A percentile compares a stretch with the other conserved stretches of the same genome.
Conservation (phyloP, 2,329 filamentous ascomycete species). For the Fusarium sp. region DNA sequence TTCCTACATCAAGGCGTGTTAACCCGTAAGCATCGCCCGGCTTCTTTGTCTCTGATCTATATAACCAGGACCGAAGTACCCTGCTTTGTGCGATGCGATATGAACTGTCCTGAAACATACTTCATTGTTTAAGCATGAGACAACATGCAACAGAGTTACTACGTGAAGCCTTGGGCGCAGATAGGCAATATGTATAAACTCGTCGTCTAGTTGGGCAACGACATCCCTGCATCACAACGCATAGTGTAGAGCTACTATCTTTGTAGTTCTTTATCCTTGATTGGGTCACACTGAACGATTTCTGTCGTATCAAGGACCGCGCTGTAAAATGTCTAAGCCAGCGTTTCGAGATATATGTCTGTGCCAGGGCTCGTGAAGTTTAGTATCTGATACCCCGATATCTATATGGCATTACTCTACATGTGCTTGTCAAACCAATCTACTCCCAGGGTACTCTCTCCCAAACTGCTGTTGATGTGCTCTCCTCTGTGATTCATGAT, state of each 20-base stretch:
- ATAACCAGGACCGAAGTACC: not conserved
- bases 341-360: too few species aligned
- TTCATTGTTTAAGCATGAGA: too few species aligned
- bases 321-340: too few species aligned
- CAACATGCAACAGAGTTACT: too few species aligned
- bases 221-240: not conserved
- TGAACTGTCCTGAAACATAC: not conserved
- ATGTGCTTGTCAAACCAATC: too few species aligned
- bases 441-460: too few species aligned
- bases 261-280: not conserved
- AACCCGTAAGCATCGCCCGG: constrained; percentile 3
- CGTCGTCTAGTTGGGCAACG: not conserved
- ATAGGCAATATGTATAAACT: not conserved
- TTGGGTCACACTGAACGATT: not conserved
- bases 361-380: too few species aligned
- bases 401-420: not conserved
- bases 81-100: not conserved
- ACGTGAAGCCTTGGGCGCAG: not conserved
- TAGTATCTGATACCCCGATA: not conserved
- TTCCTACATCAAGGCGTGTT: constrained; percentile 16
- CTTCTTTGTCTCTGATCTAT: not conserved
- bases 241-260: not conserved
- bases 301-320: too few species aligned
- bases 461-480: too few species aligned
- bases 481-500: too few species aligned